Percentiles rank a stretch among this genome's conserved stretches.
phyloP scores from a whole-genome alignment of 1,139 yeast species.

The Yarrowia galli region DNA sequence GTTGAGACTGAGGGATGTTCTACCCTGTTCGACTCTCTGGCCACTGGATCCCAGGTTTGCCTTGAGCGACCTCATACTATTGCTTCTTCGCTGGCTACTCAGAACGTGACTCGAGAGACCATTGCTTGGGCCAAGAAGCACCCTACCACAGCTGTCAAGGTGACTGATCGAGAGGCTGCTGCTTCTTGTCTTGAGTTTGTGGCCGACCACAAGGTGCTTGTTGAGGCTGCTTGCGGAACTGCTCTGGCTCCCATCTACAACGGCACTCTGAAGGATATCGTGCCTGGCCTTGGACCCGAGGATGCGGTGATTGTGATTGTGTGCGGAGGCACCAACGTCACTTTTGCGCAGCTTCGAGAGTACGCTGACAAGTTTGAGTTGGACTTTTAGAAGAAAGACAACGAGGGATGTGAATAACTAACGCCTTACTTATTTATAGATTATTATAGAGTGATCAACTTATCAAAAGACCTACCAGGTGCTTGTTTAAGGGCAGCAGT shows the following conservation, averaged over 20 bases:
- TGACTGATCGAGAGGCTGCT: constrained; percentile 65
- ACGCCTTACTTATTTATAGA: constrained; percentile 29
- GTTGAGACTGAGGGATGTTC: constrained; percentile 76
- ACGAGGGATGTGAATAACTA: neutral
- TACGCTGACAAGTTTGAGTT: constrained; percentile 45
- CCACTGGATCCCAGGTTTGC: constrained; percentile 51
- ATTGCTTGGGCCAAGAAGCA: constrained; percentile 55
- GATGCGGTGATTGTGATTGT: constrained; percentile 49
- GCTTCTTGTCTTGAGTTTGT: constrained; percentile 61
- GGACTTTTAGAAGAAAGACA: constrained; percentile 13
- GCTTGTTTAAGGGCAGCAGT: constrained; percentile 51
- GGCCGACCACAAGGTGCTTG: constrained; percentile 59
- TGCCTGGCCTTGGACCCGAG: constrained; percentile 46
- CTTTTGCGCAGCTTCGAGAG: constrained; percentile 41
- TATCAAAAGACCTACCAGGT: too few species aligned
- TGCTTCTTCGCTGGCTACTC: constrained; percentile 70
- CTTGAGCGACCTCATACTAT: constrained; percentile 60
- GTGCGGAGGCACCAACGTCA: constrained; percentile 47
- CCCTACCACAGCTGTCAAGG: constrained; percentile 57
- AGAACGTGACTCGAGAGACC: constrained; percentile 60
- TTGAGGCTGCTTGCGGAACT: constrained; percentile 83
- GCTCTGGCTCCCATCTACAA: constrained; percentile 63
- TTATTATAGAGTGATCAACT: constrained; percentile 8
- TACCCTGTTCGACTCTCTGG: constrained; percentile 60
- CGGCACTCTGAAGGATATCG: constrained; percentile 43